Evolutionary conservation across 805 yeast genomes (phyloP).

Genomic region (Saccharomycopsis sp.): DNA sequence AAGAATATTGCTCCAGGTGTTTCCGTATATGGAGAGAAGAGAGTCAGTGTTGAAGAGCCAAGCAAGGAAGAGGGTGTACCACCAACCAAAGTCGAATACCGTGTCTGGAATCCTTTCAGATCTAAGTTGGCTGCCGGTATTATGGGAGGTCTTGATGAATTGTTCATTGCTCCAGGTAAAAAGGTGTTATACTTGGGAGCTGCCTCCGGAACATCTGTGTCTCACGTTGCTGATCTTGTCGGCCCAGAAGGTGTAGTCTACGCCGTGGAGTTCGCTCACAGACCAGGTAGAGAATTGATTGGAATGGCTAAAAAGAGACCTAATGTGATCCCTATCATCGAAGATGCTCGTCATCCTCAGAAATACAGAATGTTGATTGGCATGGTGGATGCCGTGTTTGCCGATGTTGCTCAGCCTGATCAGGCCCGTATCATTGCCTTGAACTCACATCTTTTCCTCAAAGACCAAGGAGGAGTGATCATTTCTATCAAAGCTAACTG

Average conservation of each 20-base stretch:
- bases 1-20: slow-evolving; percentile 98
- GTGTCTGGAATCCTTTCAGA: slow-evolving; percentile 99
- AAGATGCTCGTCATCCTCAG: slow-evolving; percentile 99
- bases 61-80: slow-evolving; percentile 81
- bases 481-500: slow-evolving; percentile 99
- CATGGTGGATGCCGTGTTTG: slow-evolving; percentile 98
- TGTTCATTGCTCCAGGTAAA: slow-evolving; percentile 96
- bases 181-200: slow-evolving; percentile 98
- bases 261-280: slow-evolving; percentile 98
- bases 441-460: slow-evolving; percentile 95
- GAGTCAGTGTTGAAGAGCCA: slow-evolving; percentile 90
- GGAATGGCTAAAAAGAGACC: slow-evolving; percentile 99
- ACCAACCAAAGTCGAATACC: slow-evolving; percentile 93
- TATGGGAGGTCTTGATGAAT: slow-evolving; percentile 98
- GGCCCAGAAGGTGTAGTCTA: slow-evolving; percentile 99
- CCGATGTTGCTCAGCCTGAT: slow-evolving; percentile 99
- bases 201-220: slow-evolving; percentile 98
- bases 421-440: slow-evolving; percentile 99
- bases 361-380: slow-evolving; percentile 98
- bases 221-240: slow-evolving; percentile 96
- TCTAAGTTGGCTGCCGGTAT: slow-evolving; percentile 99
- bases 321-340: slow-evolving; percentile 96
- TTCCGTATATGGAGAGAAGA: slow-evolving; percentile 96
- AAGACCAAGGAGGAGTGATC: slow-evolving; percentile 97
- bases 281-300: slow-evolving; percentile 99